These are phyloP conservation scores for Iberis pinnata DNA, from an alignment of 345 rosid genomes.

Conservation along the genomic window DNA sequence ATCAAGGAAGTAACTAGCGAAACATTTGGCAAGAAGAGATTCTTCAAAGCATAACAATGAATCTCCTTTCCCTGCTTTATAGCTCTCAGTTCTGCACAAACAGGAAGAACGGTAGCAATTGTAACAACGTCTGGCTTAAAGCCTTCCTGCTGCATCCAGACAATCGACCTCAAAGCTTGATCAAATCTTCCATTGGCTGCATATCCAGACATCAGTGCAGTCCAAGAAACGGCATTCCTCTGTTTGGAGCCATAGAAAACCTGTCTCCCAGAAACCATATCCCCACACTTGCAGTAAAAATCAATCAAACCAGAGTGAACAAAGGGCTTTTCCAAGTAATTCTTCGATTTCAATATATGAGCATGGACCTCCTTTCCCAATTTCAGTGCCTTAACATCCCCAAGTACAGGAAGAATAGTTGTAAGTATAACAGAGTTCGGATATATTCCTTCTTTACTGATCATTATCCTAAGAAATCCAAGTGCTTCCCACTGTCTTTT, in stretches of 20 bases:
- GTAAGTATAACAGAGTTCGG: slow-evolving; percentile 72
- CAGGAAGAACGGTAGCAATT: slow-evolving; percentile 66
- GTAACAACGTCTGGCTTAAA: slow-evolving; percentile 70
- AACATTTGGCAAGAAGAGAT: slow-evolving; percentile 60
- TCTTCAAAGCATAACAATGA: slow-evolving; percentile 75
- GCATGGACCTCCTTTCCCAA: slow-evolving; percentile 75
- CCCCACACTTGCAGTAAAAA: slow-evolving; percentile 82
- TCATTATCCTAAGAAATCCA: slow-evolving; percentile 57
- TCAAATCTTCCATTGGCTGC: slow-evolving; percentile 63
- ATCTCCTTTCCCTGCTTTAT: slow-evolving; percentile 72
- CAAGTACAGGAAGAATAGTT: slow-evolving; percentile 57
- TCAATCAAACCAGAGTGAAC: slow-evolving; percentile 73
- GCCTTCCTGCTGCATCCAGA: slow-evolving; percentile 97
- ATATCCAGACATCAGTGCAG: slow-evolving; percentile 81
- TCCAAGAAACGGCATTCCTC: slow-evolving; percentile 78
- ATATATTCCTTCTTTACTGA: slow-evolving; percentile 49
- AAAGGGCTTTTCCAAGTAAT: slow-evolving; percentile 37
- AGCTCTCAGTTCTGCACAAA: slow-evolving; percentile 59
- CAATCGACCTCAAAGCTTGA: slow-evolving; percentile 76
- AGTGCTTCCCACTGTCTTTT: slow-evolving; percentile 57
- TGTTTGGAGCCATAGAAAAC: slow-evolving; percentile 57
- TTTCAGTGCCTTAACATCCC: slow-evolving; percentile 47
- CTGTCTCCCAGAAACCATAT: slow-evolving; percentile 56
- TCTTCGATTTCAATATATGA: slow-evolving; percentile 47
- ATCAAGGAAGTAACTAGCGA: slow-evolving; percentile 65